A percentile compares a stretch with the other conserved stretches of the same genome.
phyloP scores from a whole-genome alignment of 2,329 filamentous ascomycete genomes.

The Hypoxylon sp. region DNA sequence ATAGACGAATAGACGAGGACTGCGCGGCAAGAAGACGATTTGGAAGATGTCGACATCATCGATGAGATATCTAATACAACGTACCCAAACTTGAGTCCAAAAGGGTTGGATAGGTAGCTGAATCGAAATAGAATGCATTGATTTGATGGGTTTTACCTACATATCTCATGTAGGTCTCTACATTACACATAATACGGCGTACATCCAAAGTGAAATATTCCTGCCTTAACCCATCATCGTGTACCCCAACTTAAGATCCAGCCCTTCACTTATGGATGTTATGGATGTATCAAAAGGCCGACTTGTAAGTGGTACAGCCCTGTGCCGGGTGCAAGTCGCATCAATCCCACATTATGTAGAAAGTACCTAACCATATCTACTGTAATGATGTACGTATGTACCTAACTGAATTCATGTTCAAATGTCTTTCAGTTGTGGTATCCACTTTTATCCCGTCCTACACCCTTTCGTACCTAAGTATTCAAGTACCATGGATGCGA shows the following conservation, averaged over 20 bases:
- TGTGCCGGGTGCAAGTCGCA: conserved; percentile 33
- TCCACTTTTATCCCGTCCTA: conserved; percentile 3
- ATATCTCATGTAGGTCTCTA: no score
- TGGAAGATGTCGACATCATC: conserved; percentile 10
- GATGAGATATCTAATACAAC: conserved; percentile 13
- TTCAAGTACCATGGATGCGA: neutral
- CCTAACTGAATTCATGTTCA: no score
- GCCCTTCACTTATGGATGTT: no score
- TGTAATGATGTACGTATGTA: conserved; percentile 6
- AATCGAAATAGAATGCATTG: no score
- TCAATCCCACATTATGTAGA: conserved; percentile 21
- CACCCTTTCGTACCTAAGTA: conserved; percentile 4
- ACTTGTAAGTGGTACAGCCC: conserved; percentile 26
- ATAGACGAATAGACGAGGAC: no score
- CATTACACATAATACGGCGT: neutral
- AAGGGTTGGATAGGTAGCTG: neutral
- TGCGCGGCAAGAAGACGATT: neutral
- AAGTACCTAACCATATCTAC: no score
- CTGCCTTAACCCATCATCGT: no score
- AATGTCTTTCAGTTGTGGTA: conserved; percentile 8
- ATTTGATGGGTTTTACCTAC: no score
- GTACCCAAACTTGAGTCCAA: neutral
- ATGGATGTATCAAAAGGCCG: conserved; percentile 25
- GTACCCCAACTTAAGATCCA: conserved; percentile 24
- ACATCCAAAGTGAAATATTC: no score